Percentiles rank a stretch among this genome's conserved stretches.
These are phyloP conservation scores for Lepraria neglecta DNA, from an alignment of 495 filamentous ascomycete species.

Conservation along the genomic window DNA sequence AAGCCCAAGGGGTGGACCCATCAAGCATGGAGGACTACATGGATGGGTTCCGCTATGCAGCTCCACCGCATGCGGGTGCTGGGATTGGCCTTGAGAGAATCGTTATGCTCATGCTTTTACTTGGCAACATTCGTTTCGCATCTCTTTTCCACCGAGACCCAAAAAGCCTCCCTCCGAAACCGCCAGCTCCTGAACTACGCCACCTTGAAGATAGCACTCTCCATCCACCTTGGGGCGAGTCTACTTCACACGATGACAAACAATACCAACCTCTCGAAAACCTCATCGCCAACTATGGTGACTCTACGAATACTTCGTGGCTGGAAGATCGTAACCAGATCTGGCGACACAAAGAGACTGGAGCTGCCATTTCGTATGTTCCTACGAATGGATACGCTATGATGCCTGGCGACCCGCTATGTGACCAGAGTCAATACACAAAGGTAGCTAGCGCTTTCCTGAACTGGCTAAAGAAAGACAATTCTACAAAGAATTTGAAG, in stretches of 20 bases:
- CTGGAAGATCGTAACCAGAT: conserved; percentile 74
- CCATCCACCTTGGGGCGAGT: conserved; percentile 48
- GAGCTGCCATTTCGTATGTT: conserved; percentile 73
- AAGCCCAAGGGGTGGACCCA: conserved; percentile 65
- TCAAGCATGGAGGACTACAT: conserved; percentile 79
- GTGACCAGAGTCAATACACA: conserved; percentile 63
- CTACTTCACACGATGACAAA: conserved; percentile 35
- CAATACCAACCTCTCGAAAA: conserved; percentile 68
- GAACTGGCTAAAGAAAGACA: conserved; percentile 59
- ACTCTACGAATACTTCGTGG: conserved; percentile 83
- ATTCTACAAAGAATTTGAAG: conserved; percentile 53
- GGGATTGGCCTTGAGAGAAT: conserved; percentile 87
- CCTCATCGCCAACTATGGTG: conserved; percentile 82
- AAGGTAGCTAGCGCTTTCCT: conserved; percentile 66
- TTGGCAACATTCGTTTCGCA: conserved; percentile 84
- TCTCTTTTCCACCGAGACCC: conserved; percentile 82
- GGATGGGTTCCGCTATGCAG: conserved; percentile 78
- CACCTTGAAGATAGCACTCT: conserved; percentile 76
- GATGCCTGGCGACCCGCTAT: conserved; percentile 75
- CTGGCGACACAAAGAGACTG: conserved; percentile 70
- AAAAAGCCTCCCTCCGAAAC: conserved; percentile 62
- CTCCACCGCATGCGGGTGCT: conserved; percentile 83
- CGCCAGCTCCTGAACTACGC: conserved; percentile 48
- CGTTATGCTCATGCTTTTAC: conserved; percentile 71
- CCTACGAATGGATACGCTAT: conserved; percentile 65